Evolutionary conservation across 495 filamentous ascomycete genomes (phyloP).

Genomic region (Penicillium dipodomyicola): DNA sequence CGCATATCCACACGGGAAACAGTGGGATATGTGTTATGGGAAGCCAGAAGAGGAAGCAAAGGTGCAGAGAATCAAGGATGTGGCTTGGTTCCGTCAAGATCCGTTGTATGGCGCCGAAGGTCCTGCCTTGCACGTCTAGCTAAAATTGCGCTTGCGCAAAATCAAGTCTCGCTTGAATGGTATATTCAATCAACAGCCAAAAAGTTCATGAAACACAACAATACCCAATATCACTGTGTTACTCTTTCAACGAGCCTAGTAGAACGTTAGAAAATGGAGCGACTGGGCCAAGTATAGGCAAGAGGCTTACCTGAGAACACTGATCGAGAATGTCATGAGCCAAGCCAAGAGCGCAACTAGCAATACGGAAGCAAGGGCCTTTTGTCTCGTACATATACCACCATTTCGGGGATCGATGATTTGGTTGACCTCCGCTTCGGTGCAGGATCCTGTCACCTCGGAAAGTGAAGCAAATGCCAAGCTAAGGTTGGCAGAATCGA

Average conservation of each 20-base stretch:
- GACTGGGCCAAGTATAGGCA: conserved; percentile 9
- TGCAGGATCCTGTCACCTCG: conserved; percentile 66
- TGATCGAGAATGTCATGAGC: conserved; percentile 85
- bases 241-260: conserved; percentile 69
- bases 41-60: conserved; percentile 50
- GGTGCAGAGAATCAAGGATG: conserved; percentile 40
- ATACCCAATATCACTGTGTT: conserved; percentile 30
- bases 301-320: conserved; percentile 66
- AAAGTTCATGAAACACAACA: not conserved
- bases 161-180: not conserved
- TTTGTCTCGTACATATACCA: conserved; percentile 65
- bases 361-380: conserved; percentile 75
- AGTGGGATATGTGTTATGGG: conserved; percentile 73
- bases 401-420: conserved; percentile 39
- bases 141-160: not conserved
- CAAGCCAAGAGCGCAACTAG: conserved; percentile 83
- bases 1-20: conserved; percentile 55
- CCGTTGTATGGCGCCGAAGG: conserved; percentile 59
- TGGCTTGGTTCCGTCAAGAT: conserved; percentile 58
- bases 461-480: conserved; percentile 82
- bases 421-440: conserved; percentile 38
- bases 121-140: conserved; percentile 43
- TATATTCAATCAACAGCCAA: conserved; percentile 3
- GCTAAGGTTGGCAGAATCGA: conserved; percentile 87
- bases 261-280: conserved; percentile 11